Conservation (phyloP, 305 asterid species). For the Rubia balearica region DNA sequence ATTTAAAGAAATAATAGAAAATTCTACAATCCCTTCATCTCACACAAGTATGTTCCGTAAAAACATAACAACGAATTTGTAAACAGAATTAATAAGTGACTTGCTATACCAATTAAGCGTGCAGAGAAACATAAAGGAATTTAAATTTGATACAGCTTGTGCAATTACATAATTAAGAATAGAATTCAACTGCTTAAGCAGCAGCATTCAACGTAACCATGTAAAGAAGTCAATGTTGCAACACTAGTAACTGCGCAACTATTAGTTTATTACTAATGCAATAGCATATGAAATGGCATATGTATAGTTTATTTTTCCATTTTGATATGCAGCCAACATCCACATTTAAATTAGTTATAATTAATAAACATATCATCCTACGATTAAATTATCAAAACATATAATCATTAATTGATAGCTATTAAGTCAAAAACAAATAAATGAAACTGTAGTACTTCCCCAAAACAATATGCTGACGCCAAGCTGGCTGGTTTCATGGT, state of each 20-base stretch:
- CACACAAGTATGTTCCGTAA: not conserved
- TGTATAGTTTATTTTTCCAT: not conserved
- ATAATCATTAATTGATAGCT: not conserved
- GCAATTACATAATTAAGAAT: no score
- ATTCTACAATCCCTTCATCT: not conserved
- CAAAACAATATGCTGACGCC: not conserved
- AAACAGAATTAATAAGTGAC: not conserved
- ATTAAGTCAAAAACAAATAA: no score
- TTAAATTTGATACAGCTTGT: no score
- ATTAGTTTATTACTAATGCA: no score
- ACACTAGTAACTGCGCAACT: not conserved
- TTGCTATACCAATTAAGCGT: not conserved
- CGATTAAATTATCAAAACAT: not conserved
- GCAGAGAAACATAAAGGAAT: no score
- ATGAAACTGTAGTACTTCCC: not conserved
- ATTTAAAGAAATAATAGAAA: not conserved
- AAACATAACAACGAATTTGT: not conserved
- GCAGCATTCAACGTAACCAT: not conserved
- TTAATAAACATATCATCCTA: not conserved
- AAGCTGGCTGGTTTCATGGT: constrained; percentile 18
- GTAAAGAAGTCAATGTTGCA: not conserved
- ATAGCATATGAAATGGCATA: no score
- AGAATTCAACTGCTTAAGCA: no score
- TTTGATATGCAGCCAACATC: not conserved
- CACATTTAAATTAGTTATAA: no score